Evolutionary conservation across 306 rosid species (phyloP).

Genomic region (Prunus dulcis): DNA sequence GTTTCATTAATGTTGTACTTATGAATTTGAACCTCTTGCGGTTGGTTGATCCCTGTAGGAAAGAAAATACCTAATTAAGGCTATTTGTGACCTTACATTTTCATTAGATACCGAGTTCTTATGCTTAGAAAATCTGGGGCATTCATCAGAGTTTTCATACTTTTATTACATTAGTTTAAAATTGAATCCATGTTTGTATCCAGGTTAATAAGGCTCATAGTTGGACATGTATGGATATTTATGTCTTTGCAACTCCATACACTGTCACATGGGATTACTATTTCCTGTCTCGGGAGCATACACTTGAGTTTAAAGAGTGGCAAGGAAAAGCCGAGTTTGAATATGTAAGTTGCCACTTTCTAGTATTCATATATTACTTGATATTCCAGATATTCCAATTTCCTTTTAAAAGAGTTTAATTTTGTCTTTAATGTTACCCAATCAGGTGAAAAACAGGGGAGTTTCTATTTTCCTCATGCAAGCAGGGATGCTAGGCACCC

Average conservation of each 20-base stretch:
- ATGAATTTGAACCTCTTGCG: not conserved
- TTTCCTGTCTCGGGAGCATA: conserved; percentile 86
- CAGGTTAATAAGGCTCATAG: conserved; percentile 86
- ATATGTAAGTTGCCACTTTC: conserved; percentile 64
- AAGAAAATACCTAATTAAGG: not conserved
- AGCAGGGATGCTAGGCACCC: conserved; percentile 91
- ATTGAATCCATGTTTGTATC: conserved; percentile 20
- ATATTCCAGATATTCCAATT: not conserved
- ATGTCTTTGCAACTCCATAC: conserved; percentile 94
- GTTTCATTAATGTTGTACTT: not conserved
- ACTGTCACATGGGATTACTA: conserved; percentile 97
- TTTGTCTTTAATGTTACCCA: conserved; percentile 24
- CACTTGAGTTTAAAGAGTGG: conserved; percentile 79
- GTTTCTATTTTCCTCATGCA: conserved; percentile 91
- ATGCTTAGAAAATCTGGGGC: not conserved
- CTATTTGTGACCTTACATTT: not conserved
- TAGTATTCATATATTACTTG: conserved; percentile 2
- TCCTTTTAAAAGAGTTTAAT: conserved; percentile 10
- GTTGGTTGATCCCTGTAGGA: not conserved
- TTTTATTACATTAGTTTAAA: not conserved
- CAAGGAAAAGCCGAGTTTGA: conserved; percentile 80
- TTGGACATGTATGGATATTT: conserved; percentile 89
- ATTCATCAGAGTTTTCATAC: too few species aligned
- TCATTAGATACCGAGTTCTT: not conserved
- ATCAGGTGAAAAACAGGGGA: conserved; percentile 77